Evolutionary conservation across 2,329 filamentous ascomycete genomes (phyloP), one percentile per base, ranked within the genome.

Genomic region (Pseudogymnoascus sp.): DNA sequence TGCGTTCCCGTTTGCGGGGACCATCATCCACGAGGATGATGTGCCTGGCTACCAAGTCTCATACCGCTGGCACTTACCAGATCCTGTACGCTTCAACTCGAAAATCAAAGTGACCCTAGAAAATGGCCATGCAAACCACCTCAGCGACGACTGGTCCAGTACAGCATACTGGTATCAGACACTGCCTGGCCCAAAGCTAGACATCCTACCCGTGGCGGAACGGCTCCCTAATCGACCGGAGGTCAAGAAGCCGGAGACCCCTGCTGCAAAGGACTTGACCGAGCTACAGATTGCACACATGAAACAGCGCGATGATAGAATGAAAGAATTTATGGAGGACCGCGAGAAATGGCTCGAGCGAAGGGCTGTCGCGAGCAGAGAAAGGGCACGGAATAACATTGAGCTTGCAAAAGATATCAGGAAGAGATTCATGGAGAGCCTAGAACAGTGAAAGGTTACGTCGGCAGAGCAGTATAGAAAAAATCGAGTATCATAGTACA

Each of bases 131-230:
- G 69, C 71, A 2, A 72, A 71, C 53, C 71, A 72, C 43, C 65
- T 71, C 3, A 63, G 69, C 8, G 70, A 72, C 60, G 70, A 72
- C 64, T 72, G 70, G 71, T 64, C 65, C 4, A 68, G 68, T 4
- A 72, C 71, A 2, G 71, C 69, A 12, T 71, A 72, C 62, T 72
- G 71, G 70, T 72, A 72, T 58, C 70, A 71, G 62, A 72, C 69
- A 1, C 62, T 72, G 14, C 70, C 69, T 1, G 70, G 68, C 1
- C 70, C 70, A 2, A 68, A 68, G 62, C 63, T 71, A 0, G 66
- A 71, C 2, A 71, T 72, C 4, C 62, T 65, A 4, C 70, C 71
- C 1, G 67, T 68, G 11, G 63, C 64, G 47, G 15, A 66, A 61
- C 66, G 67, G 22, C 61, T 68, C 39, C 66, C 66, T 7, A 64